phyloP scores from a whole-genome alignment of 257 asterid genomes.

The Gardenia jasminoides region DNA sequence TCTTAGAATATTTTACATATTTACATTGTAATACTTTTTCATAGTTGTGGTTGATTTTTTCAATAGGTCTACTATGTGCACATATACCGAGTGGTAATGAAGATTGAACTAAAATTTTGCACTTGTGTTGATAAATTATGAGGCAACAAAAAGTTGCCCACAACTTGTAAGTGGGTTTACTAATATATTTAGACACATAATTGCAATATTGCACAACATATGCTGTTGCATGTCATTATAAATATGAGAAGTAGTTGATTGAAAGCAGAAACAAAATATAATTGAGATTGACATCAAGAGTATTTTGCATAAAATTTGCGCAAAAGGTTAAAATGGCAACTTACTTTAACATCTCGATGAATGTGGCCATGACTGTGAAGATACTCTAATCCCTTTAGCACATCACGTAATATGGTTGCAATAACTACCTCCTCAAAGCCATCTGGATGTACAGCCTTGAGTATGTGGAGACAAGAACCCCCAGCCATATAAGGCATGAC shows the following conservation, averaged over 20 bases:
- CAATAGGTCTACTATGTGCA: background rate
- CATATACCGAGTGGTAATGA: background rate
- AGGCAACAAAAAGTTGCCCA: background rate
- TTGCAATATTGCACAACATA: background rate
- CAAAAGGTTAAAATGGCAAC: conserved; percentile 16
- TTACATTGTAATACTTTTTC: background rate
- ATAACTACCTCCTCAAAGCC: conserved; percentile 95
- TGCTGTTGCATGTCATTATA: no score
- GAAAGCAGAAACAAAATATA: background rate
- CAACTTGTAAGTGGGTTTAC: background rate
- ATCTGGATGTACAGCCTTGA: conserved; percentile 85
- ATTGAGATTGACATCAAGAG: background rate
- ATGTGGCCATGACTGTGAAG: conserved; percentile 98
- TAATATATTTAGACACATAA: background rate
- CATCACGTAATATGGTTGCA: conserved; percentile 89
- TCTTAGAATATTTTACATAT: background rate
- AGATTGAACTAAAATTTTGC: background rate
- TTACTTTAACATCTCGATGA: conserved; percentile 95
- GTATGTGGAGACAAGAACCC: conserved; percentile 94
- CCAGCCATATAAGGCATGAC: conserved; percentile 99
- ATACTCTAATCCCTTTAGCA: conserved; percentile 84
- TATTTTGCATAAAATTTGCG: background rate
- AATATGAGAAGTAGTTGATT: background rate
- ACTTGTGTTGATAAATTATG: background rate
- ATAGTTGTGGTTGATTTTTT: background rate